These are phyloP conservation scores for Saturnispora kantuleensis DNA, from an alignment of 805 yeast genomes.

Conservation along the genomic window DNA sequence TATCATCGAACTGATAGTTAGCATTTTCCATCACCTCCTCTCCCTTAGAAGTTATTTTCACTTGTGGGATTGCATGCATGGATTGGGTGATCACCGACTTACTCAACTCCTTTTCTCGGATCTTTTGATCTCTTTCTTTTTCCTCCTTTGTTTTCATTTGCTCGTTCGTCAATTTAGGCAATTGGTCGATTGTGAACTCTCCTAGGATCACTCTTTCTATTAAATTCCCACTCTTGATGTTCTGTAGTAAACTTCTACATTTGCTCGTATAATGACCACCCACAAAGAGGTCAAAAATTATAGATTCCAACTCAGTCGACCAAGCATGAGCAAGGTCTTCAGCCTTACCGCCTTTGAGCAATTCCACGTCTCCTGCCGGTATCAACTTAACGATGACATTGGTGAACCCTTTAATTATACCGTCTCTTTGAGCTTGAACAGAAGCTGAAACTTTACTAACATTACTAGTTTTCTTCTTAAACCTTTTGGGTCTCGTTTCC, in stretches of 20 bases:
- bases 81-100: conserved; percentile 50
- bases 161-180: conserved; percentile 58
- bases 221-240: conserved; percentile 48
- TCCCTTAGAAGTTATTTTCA: conserved; percentile 79
- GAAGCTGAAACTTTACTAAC: not conserved
- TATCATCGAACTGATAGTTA: conserved; percentile 24
- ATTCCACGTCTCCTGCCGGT: conserved; percentile 22
- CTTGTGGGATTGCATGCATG: conserved; percentile 39
- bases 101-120: conserved; percentile 56
- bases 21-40: conserved; percentile 65
- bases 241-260: conserved; percentile 56
- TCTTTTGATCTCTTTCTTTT: conserved; percentile 58
- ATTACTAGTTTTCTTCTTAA: not conserved
- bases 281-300: conserved; percentile 14
- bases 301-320: conserved; percentile 45
- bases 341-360: conserved; percentile 14
- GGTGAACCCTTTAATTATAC: conserved; percentile 24
- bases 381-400: conserved; percentile 34
- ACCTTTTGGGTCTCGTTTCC: conserved; percentile 3
- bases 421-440: conserved; percentile 32
- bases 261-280: conserved; percentile 45
- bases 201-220: conserved; percentile 49
- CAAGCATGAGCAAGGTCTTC: conserved; percentile 33
- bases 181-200: conserved; percentile 42
- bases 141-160: conserved; percentile 69